Evolutionary conservation across 768 basidiomycete species (phyloP).

Genomic region (Suillus tomentosus): DNA sequence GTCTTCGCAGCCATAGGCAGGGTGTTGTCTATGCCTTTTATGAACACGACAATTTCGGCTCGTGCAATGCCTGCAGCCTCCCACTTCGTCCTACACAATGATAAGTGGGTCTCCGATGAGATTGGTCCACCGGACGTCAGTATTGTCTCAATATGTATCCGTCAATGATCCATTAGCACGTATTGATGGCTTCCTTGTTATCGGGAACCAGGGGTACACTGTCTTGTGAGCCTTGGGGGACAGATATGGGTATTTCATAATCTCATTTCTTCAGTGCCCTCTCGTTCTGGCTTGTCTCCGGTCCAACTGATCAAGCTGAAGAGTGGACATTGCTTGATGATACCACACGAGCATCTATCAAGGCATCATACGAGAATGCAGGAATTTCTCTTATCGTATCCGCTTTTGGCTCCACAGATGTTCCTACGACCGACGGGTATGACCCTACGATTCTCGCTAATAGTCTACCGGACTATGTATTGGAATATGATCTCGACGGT

Average conservation of each 20-base stretch:
- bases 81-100: slow-evolving; percentile 42
- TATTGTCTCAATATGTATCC: slow-evolving; percentile 31
- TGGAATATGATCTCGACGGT: slow-evolving; percentile 61
- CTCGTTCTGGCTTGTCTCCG: slow-evolving; percentile 58
- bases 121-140: slow-evolving; percentile 39
- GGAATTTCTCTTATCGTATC: slow-evolving; percentile 67
- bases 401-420: slow-evolving; percentile 55
- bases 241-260: not conserved
- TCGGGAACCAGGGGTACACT: slow-evolving; percentile 49
- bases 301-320: slow-evolving; percentile 60
- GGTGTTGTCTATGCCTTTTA: not conserved
- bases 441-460: slow-evolving; percentile 65
- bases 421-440: slow-evolving; percentile 56
- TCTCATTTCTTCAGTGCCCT: slow-evolving; percentile 35
- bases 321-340: slow-evolving; percentile 54
- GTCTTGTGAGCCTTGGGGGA: slow-evolving; percentile 47
- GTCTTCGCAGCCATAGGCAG: slow-evolving; percentile 3
- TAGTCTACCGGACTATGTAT: slow-evolving; percentile 66
- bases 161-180: not conserved
- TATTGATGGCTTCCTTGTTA: slow-evolving; percentile 1
- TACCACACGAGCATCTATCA: slow-evolving; percentile 47
- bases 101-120: slow-evolving; percentile 38
- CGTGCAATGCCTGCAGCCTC: slow-evolving; percentile 32
- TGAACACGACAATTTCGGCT: not conserved
- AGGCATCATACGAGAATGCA: slow-evolving; percentile 55